Base-by-base conservation (phyloP, 2,329 filamentous ascomycete genomes). In the Macrophomina pseudophaseolina region DNA sequence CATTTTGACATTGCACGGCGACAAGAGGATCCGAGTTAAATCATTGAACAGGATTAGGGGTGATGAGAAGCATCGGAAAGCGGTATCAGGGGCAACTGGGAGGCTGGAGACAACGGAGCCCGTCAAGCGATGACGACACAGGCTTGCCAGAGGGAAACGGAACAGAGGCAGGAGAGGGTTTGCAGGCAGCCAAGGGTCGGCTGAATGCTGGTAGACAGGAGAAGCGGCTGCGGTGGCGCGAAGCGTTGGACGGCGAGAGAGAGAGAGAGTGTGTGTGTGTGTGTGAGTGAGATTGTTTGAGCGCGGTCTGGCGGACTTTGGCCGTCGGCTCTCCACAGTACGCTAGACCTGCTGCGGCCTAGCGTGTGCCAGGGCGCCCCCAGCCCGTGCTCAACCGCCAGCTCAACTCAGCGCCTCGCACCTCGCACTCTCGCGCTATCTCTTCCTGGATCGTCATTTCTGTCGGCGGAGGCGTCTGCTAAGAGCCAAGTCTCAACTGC, bases 241-340 rank as follows among this genome's bases (percentile, higher is more conserved):
- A 3, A 1, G 33, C 52, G 52, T 12, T 35, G 38, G 54, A 40
- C 18, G 14, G 38, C 18, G 40, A 30, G 23, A 23, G 1, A 23
- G 23, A 23, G 23, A 23, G 23, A 23, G 1, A 23, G 1, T 3
- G 35, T 3, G 7, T 2, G 11, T 7, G 35, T 4, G 35, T 38
- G 35, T 38, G 35, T 4, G 35, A 3, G 35, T 38, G 35, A 7
- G 35, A 12, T 38, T 38, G 35, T 38, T 12, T 3, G 23, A 38
- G 35, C 6, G 35, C 7, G 11, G 11, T 38, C 11, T 38, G 35
- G 33, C 62, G 62, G 62, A 64, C 33, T 32, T 64, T 35, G 33
- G 28, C 14, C 40, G 40, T 56, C 63, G 63, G 63, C 63, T 65
- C 63, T 56, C 63, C 63, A 18, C 63, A 65, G 4, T 23, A 6